phyloP scores from a whole-genome alignment of 495 filamentous ascomycete genomes.

The Chaetomium tenue region DNA sequence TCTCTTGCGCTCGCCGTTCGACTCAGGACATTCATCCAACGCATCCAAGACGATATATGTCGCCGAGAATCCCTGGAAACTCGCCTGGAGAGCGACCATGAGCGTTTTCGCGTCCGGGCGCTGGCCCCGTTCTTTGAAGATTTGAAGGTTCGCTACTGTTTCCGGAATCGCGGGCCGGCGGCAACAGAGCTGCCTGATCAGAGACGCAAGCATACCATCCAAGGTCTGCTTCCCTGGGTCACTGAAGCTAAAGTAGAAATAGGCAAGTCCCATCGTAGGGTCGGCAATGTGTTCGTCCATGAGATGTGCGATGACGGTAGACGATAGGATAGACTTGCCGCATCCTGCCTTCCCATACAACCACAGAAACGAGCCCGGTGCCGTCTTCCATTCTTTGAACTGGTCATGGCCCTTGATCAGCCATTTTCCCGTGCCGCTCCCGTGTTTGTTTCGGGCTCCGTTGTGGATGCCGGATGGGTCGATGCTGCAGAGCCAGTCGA shows the following conservation, averaged over 20 bases:
- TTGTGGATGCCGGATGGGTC: neutral
- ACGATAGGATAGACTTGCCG: constrained; percentile 1
- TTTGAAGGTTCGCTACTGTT: neutral
- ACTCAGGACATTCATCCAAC: neutral
- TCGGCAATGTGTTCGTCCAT: neutral
- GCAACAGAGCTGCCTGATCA: neutral
- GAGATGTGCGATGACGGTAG: neutral
- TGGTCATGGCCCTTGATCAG: neutral
- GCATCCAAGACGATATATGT: constrained; percentile 1
- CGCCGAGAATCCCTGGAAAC: neutral
- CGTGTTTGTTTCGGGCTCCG: neutral
- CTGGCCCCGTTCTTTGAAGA: neutral
- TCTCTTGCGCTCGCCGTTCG: neutral
- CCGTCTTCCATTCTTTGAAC: neutral
- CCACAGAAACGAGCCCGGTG: neutral
- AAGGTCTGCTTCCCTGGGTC: neutral
- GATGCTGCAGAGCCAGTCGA: neutral
- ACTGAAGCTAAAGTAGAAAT: constrained; percentile 10
- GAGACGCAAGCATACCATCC: neutral
- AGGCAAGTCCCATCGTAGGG: neutral
- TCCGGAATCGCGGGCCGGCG: neutral
- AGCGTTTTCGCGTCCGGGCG: neutral
- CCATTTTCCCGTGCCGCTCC: neutral
- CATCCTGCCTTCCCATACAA: neutral
- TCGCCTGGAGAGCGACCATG: neutral